Conservation (phyloP, 306 rosid genomes). For the Medicago lupulina region DNA sequence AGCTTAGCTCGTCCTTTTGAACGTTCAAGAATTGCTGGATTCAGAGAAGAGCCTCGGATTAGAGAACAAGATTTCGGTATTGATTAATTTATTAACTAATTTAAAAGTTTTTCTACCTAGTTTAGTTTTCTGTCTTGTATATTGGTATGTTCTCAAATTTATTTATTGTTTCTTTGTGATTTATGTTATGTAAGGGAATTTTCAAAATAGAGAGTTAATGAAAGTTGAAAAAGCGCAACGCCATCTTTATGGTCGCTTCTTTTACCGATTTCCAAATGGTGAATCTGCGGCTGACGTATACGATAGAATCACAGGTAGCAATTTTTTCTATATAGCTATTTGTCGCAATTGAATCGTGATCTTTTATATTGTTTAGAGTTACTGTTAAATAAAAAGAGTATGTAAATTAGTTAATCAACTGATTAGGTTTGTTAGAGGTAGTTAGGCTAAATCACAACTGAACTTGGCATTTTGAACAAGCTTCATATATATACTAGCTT, state of each 20-base stretch:
- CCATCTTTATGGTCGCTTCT: constrained; percentile 82
- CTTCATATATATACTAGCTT: no score
- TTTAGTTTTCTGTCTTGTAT: not conserved
- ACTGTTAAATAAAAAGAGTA: not conserved
- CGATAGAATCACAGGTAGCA: constrained; percentile 83
- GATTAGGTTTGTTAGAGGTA: not conserved
- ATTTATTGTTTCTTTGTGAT: not conserved
- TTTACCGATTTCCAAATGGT: constrained; percentile 87
- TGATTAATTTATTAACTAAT: not conserved
- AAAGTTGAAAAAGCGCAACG: constrained; percentile 60
- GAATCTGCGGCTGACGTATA: constrained; percentile 98
- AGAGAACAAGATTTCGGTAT: constrained; percentile 90
- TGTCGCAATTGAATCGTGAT: not conserved
- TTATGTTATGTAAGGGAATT: constrained; percentile 62
- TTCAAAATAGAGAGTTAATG: constrained; percentile 90
- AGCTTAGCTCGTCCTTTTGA: constrained; percentile 68
- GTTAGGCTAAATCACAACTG: no score
- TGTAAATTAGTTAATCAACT: not conserved
- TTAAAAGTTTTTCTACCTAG: not conserved
- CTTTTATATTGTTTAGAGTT: not conserved
- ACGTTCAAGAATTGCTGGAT: constrained; percentile 71
- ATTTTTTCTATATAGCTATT: not conserved
- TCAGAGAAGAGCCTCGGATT: constrained; percentile 88
- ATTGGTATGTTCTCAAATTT: not conserved
- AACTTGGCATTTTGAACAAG: no score